A percentile compares a stretch with the other conserved stretches of the same genome.
Evolutionary conservation across 2,329 filamentous ascomycete genomes (phyloP).

Genomic region (Fusarium mexicanum): DNA sequence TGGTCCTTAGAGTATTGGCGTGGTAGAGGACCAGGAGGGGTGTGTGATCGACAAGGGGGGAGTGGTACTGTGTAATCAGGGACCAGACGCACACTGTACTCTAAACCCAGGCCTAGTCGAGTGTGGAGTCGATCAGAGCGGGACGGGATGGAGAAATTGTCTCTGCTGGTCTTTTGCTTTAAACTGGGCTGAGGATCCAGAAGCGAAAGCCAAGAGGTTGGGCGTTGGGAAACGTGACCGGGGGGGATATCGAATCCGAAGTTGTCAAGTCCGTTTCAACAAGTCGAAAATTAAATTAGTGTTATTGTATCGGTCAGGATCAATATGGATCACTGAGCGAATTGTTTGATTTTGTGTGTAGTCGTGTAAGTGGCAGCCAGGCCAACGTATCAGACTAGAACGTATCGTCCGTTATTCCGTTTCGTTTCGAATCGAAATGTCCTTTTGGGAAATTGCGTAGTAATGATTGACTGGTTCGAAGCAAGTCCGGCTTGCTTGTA

Average conservation of each 20-base stretch:
- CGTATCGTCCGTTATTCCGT: slow-evolving; percentile 24
- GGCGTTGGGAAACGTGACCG: slow-evolving; percentile 35
- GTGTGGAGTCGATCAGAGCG: slow-evolving; percentile 43
- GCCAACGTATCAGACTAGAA: slow-evolving; percentile 45
- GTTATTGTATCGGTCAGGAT: slow-evolving; percentile 39
- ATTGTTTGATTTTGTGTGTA: slow-evolving; percentile 22
- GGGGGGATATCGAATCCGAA: slow-evolving; percentile 32
- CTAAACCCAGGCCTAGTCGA: slow-evolving; percentile 13
- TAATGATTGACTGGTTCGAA: slow-evolving; percentile 63
- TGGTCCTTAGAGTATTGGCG: slow-evolving; percentile 45
- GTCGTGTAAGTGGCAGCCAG: slow-evolving; percentile 41
- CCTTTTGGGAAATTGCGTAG: slow-evolving; percentile 41
- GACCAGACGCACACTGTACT: slow-evolving; percentile 14
- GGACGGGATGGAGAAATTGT: slow-evolving; percentile 44
- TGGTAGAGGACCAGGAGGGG: slow-evolving; percentile 41
- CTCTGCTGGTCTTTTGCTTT: slow-evolving; percentile 13
- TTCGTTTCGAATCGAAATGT: slow-evolving; percentile 33
- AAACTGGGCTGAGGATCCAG: slow-evolving; percentile 35
- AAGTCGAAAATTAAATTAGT: slow-evolving; percentile 46
- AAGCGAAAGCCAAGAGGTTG: slow-evolving; percentile 39
- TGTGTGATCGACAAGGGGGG: slow-evolving; percentile 36
- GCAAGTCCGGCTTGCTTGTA: slow-evolving; percentile 70
- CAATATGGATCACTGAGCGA: slow-evolving; percentile 40
- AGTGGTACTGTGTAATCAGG: slow-evolving; percentile 36
- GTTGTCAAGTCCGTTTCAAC: slow-evolving; percentile 39